Evolutionary conservation across 2,329 filamentous ascomycete genomes (phyloP), one percentile per base, ranked within the genome.

Genomic region (Ceratocystis alfenasii): DNA sequence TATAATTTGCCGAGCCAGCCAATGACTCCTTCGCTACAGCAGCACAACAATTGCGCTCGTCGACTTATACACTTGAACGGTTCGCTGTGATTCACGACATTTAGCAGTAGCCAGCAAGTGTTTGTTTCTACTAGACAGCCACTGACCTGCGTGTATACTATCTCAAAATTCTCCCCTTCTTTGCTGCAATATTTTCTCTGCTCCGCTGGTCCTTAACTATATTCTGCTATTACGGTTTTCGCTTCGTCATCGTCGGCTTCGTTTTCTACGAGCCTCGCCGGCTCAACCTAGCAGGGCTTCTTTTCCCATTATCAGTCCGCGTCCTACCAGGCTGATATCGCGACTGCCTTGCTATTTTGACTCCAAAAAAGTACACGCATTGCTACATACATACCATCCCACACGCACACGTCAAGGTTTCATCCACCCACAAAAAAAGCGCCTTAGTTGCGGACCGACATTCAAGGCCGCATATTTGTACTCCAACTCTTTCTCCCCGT

Each of bases 271-370:
- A 10, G 36, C 36, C 36, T 20, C 48, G 48, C 17, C 8, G 22
- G 48, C 48, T 50, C 22, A 20, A 50, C 6, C 53, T 28, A 28
- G 28, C 53, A 30, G 25, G n/a, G 6, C 22, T 22, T 44, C 8
- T 63, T 63, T 17, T 46, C 20, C 5, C 5, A 6, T 59, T 57
- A 1, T 41, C 36, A 41, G 36, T 45, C 36, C 46, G 63, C 53
- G 63, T 53, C 17, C 63, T 65, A 53, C 53, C 48, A 41, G 53
- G 63, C 53, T 60, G 22, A 10, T 25, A 65, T 65, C 36, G 63
- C 63, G 25, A 48, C 41, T 28, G 41, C 41, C 44, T 48, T 22
- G 12, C 36, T 15, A 1, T 17, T 10, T n/a, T 45, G 41, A 63
- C 44, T 63, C 28, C 41, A 50, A 46, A 12, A 20, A 63, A 63